These are phyloP conservation scores for Osmanthus fragrans DNA, from an alignment of 257 asterid species.

Conservation along the genomic window DNA sequence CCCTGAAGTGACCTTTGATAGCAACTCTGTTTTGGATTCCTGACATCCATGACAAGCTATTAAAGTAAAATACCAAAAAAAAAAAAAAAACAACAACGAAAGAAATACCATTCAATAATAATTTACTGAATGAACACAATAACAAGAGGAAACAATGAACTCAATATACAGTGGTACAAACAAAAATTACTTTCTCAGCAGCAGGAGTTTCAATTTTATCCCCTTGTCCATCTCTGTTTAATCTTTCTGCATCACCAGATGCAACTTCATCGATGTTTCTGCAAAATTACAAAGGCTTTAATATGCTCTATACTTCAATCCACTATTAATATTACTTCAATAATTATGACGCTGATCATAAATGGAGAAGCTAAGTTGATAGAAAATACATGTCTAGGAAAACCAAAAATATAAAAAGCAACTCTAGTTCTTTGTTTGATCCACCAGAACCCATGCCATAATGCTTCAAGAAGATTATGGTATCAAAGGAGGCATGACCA, in stretches of 20 bases:
- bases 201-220: slow-evolving; percentile 48
- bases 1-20: slow-evolving; percentile 43
- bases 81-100: neutral
- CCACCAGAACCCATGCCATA: slow-evolving; percentile 16
- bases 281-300: slow-evolving; percentile 31
- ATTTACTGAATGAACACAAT: slow-evolving; percentile 9
- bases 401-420: slow-evolving; percentile 16
- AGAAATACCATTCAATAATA: neutral
- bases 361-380: slow-evolving; percentile 7
- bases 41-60: slow-evolving; percentile 36
- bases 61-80: neutral
- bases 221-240: slow-evolving; percentile 51
- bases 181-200: slow-evolving; percentile 54
- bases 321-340: slow-evolving; percentile 7
- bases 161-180: slow-evolving; percentile 18
- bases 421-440: slow-evolving; percentile 9
- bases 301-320: slow-evolving; percentile 25
- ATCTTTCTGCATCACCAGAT: slow-evolving; percentile 44
- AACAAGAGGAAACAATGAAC: slow-evolving; percentile 10
- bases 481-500: slow-evolving; percentile 12
- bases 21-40: slow-evolving; percentile 50
- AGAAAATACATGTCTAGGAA: neutral
- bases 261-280: slow-evolving; percentile 85
- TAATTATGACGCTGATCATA: slow-evolving; percentile 6
- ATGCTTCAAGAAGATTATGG: slow-evolving; percentile 13